Conservation (phyloP, 2,329 filamentous ascomycete genomes). For the Colletotrichum sp. region DNA sequence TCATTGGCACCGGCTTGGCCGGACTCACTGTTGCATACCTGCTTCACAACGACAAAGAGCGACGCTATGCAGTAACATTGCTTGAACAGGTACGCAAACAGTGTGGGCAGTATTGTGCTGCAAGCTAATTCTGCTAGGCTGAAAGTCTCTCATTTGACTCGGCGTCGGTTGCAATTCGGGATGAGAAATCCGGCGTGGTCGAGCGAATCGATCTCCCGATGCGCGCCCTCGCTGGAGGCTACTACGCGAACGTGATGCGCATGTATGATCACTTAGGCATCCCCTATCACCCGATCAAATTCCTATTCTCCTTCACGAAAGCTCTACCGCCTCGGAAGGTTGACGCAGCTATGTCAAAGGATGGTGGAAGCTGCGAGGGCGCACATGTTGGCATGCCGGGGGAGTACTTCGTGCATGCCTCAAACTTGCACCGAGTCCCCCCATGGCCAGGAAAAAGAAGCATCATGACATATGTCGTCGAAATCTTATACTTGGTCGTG, state of each 20-base stretch:
- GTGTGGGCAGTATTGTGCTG: no score
- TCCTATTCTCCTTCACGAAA: conserved; percentile 58
- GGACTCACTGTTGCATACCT: no score
- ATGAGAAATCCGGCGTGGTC: conserved; percentile 29
- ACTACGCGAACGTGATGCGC: conserved; percentile 58
- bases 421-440: conserved; percentile 55
- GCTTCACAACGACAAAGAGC: neutral
- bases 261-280: conserved; percentile 63
- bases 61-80: neutral
- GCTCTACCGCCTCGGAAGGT: neutral
- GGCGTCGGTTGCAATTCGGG: conserved; percentile 40
- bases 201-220: conserved; percentile 46
- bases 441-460: conserved; percentile 36
- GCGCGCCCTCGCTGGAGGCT: conserved; percentile 44
- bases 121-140: conserved; percentile 6
- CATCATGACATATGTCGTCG: conserved; percentile 43
- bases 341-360: no score
- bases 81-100: neutral
- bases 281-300: conserved; percentile 52
- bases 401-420: conserved; percentile 58
- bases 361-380: neutral
- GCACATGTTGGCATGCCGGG: conserved; percentile 21
- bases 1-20: no score
- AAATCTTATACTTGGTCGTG: conserved; percentile 47
- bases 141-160: conserved; percentile 40